These are phyloP conservation scores for Saraca asoca DNA, from an alignment of 331 rosid genomes.

Conservation along the genomic window DNA sequence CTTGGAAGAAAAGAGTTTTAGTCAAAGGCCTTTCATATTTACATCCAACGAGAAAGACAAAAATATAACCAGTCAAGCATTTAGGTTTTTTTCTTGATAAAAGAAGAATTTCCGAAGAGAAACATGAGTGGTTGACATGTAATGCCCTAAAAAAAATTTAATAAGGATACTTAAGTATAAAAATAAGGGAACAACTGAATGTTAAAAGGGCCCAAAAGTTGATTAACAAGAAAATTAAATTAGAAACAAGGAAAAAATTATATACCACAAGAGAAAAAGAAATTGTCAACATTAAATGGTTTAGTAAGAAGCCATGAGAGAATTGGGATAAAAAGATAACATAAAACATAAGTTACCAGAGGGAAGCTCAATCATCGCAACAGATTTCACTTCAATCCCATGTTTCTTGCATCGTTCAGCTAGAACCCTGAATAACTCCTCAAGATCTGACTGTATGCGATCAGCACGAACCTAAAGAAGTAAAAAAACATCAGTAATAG, in stretches of 20 bases:
- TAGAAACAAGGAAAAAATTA: slow-evolving; percentile 18
- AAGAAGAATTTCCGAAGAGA: too few relatives aligned
- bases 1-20: background rate
- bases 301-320: slow-evolving; percentile 15
- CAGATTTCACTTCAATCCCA: slow-evolving; percentile 71
- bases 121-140: background rate
- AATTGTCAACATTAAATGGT: background rate
- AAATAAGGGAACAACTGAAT: too few relatives aligned
- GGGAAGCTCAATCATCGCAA: slow-evolving; percentile 78
- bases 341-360: slow-evolving; percentile 51
- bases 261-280: slow-evolving; percentile 21
- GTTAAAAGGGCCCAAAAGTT: background rate
- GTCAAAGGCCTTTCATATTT: background rate
- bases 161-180: too few relatives aligned
- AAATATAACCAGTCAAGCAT: slow-evolving; percentile 18
- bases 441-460: slow-evolving; percentile 87
- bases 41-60: background rate
- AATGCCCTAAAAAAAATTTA: slow-evolving; percentile 5
- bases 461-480: slow-evolving; percentile 87
- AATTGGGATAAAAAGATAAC: slow-evolving; percentile 17
- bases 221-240: background rate
- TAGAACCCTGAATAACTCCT: slow-evolving; percentile 70
- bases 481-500: slow-evolving; percentile 37
- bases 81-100: background rate
- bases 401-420: slow-evolving; percentile 87